Percentiles rank a stretch among this genome's conserved stretches.
Evolutionary conservation across 345 rosid genomes (phyloP).

Genomic region (Salix viminalis): DNA sequence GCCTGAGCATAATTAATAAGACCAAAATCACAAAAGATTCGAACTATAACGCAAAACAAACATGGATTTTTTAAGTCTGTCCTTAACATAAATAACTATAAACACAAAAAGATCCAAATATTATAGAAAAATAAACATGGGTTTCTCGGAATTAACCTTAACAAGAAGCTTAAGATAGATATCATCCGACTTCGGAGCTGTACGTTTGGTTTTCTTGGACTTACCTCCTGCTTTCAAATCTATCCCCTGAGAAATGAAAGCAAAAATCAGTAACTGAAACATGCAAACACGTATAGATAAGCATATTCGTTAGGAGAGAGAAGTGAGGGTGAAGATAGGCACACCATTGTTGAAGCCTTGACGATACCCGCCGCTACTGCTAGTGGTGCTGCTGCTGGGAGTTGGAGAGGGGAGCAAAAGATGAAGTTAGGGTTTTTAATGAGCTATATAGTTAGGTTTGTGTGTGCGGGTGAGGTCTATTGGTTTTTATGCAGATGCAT

Average conservation of each 20-base stretch:
- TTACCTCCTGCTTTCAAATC: slow-evolving; percentile 94
- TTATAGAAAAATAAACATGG: background rate
- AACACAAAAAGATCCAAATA: background rate
- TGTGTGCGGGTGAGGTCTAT: background rate
- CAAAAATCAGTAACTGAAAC: background rate
- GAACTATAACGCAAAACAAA: background rate
- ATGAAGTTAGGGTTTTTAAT: slow-evolving; percentile 42
- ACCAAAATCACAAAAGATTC: background rate
- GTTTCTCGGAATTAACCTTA: slow-evolving; percentile 48
- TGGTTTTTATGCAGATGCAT: background rate
- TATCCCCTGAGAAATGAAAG: slow-evolving; percentile 57
- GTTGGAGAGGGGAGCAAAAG: background rate
- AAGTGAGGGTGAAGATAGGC: background rate
- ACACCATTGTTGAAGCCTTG: slow-evolving; percentile 45
- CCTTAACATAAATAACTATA: background rate
- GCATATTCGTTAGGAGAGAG: background rate
- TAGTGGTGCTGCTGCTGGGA: background rate
- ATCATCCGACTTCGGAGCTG: slow-evolving; percentile 86
- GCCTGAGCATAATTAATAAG: background rate
- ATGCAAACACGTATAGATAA: background rate
- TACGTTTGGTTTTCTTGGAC: slow-evolving; percentile 85
- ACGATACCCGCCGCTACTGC: slow-evolving; percentile 9
- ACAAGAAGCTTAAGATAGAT: slow-evolving; percentile 91
- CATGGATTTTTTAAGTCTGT: background rate
- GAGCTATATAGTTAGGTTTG: slow-evolving; percentile 10